Base-by-base conservation (phyloP, 1,284 basidiomycete genomes). In the Kalmanozyma brasiliensis region DNA sequence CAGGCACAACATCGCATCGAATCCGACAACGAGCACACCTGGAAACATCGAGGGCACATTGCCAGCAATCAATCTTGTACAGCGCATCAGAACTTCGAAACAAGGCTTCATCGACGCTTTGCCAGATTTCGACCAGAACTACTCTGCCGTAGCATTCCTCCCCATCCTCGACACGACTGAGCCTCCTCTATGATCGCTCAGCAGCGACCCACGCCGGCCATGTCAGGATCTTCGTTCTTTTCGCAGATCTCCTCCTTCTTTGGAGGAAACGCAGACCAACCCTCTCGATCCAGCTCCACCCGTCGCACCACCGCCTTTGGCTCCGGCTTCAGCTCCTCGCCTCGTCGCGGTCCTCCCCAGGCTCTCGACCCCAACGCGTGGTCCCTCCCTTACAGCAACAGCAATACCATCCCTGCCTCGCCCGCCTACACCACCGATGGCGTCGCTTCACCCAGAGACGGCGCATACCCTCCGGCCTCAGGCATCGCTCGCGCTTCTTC, bases 241-340 rank as follows among this genome's bases (percentile, higher is more conserved):
- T 75, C 74, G 2, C 70, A 75, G 32, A 61, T 77, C 48, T 73
- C 74, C n/a, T 75, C 74, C 48, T 69, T 73, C 61, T 77, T 77
- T 45, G 73, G 64, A 37, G 67, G 57, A 43, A 57, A 19, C 33
- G 30, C 44, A 34, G 30, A 42, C 14, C 24, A 34, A 14, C 43
- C 40, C 34, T 22, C 51, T 3, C 17, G 38, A 17, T 36, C 34
- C 24, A 36, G 48, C 17, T 22, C 45, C 13, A 34, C 43, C 7
- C 61, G 68, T 13, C 74, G 49, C 34, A 46, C 43, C 30, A 67
- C 65, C 20, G 41, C 60, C 14, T 75, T 76, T 26, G 60, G 63
- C 22, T 58, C 47, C 8, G 62, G 62, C 30, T 49, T 64, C 24
- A 57, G 70, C 22, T 64, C 68, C 1, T 56, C 73, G n/a, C 58